Evolutionary conservation across 2,329 filamentous ascomycete genomes (phyloP), one percentile per base, ranked within the genome.

Genomic region (Didymella arachidicola): DNA sequence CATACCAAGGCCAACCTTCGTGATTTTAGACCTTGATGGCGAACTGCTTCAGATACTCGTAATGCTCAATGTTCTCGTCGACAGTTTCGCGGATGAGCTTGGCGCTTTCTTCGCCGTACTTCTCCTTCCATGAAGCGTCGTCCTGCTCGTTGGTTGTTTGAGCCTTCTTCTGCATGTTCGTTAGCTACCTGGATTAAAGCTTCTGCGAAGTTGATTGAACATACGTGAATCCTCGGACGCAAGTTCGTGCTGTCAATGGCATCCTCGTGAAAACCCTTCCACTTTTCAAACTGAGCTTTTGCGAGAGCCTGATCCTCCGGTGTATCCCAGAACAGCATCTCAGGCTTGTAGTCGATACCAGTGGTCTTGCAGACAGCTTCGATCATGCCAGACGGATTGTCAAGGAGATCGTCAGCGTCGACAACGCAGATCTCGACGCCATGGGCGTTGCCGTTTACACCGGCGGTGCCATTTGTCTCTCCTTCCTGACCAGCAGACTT

Each of bases 201-300:
- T n/a, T 12, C 12, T 11, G 12, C 0, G 25, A 42, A 41, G 36
- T 11, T 7, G n/a, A 27, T 26, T n/a, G 25, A 32, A 79, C 81
- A 72, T 77, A 87, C 84, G 64, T 88, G 83, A 44, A 83, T 82
- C 72, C 91, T 83, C 2, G 91, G 86, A 74, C 89, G 89, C 70
- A 99, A 80, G 61, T 87, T 88, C 36, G 84, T 89, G 73, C 91
- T 96, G 66, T 90, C 83, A 68, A 98, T 91, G 14, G 93, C 95
- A 81, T 98, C 95, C 67, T 98, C 91, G 77, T 98, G 95, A 80
- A 96, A 98, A 11, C 95, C 95, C 67, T 88, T 90, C 95, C 95
- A 98, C 81, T 99, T 98, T 79, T 93, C 92, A 79, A 98, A 98
- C 18, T 88, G 88, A 63, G 87, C 83, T 65, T 84, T 83, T 3